Evolutionary conservation across 2,329 filamentous ascomycete species (phyloP), one percentile per base, ranked within the genome.

Genomic region (Monilinia fructicola): DNA sequence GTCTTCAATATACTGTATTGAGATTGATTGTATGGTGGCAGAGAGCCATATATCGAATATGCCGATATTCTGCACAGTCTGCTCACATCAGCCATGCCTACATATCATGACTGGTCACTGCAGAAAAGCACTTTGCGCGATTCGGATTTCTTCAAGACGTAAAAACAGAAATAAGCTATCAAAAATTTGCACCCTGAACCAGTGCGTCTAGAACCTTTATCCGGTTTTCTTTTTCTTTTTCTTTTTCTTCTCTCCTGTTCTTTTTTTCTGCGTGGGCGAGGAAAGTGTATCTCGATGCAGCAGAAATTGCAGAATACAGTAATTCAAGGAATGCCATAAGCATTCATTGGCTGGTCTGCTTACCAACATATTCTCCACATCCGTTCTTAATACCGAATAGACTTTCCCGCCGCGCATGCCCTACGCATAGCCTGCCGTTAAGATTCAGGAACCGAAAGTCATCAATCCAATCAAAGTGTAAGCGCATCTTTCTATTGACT

Each of bases 401-500:
- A 42, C 42, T 59, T 38, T 35, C 42, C 23, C n/a, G 26, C 28
- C 23, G 16, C 38, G 46, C 50, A 31, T 55, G 55, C 58, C 50
- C 40, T 65, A 50, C 46, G 46, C 46, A 23, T 48, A 31, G 21
- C 18, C 4, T 48, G 46, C 58, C 50, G 64, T 46, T 66, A 48
- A 53, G 16, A 50, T 42, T 66, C 58, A 66, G 56, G 64, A 44
- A 63, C 48, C 10, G 21, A 48, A 18, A n/a, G 12, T 40, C 14
- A 11, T 23, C 9, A 18, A 66, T 66, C 64, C 64, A 66, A 63
- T 66, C 64, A 66, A 66, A 54, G 35, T 35, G n/a, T 46, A 42
- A 28, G 18, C 58, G 58, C 58, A 66, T 53, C 46, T 7, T 35
- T 31, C 35, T 26, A 26, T 60, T 28, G 14, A 21, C 28, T 60